Base-by-base conservation (phyloP, 202 grass and related monocot genomes). In the Alloteropsis angusta region DNA sequence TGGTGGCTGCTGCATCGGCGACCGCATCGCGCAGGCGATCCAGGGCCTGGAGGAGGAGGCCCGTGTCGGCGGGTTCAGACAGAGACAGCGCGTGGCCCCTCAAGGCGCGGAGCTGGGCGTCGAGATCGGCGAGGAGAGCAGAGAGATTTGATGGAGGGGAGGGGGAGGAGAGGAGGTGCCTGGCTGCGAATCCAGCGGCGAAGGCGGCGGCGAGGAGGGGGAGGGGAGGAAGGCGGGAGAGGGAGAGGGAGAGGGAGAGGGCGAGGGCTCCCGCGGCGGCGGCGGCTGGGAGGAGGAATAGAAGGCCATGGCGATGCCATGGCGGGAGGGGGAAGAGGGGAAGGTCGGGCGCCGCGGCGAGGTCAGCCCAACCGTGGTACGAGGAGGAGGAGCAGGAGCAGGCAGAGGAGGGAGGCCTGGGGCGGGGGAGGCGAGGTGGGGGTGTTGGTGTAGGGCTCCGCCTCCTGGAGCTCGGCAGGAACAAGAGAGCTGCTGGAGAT, bases 341-440 rank as follows among this genome's bases (percentile, higher is more conserved):
- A 15, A 48, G 37, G 64, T 34, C 79, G 18, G 56, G 65, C 45
- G 50, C 68, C 44, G 90, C 74, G 73, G 79, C 58, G 37, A 88
- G 76, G 30, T 88, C 86, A 50, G 56, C 57, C 86, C 86, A 88
- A 3, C 86, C 86, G 57, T 85, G 80, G 82, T 65, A 88, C 0
- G 52, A 35, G 26, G n/a, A 14, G 19, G 59, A 18, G 45, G 52
- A 35, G 26, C 14, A 14, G 19, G 59, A 18, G 45, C 5, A 55
- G 45, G 72, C 30, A 41, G 39, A 13, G 5, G 39, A 13, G 5
- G 61, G 43, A 6, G 16, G 13, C 18, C n/a, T 38, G 59, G 35
- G 32, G 64, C 58, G 63, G 59, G 35, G 32, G 64, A 67, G 63
- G 76, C 35, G 67, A 72, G 49, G 82, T 8, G n/a, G 12, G 8